phyloP scores from a whole-genome alignment of 2,329 filamentous ascomycete genomes.

The Calonectria hongkongensis region DNA sequence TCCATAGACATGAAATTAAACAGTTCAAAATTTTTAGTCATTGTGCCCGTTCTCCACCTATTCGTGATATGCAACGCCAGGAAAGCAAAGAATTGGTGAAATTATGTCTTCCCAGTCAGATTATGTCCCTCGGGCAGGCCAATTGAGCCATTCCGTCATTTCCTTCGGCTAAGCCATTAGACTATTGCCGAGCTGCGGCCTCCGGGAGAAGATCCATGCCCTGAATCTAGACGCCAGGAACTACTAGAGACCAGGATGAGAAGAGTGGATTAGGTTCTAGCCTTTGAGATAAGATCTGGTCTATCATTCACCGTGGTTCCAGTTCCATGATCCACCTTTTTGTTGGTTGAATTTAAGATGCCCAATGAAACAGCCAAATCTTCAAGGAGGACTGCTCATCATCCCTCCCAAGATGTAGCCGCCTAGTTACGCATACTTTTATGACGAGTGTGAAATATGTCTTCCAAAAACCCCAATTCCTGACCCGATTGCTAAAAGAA shows the following conservation, averaged over 20 bases:
- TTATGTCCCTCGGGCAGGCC: not conserved
- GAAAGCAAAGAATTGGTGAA: not conserved
- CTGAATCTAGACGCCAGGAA: not conserved
- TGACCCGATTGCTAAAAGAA: not conserved
- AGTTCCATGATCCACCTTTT: not conserved
- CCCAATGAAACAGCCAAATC: not conserved
- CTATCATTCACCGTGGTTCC: not conserved
- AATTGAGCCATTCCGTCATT: not conserved
- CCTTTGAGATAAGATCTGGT: slow-evolving; percentile 13
- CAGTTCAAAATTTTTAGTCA: not conserved
- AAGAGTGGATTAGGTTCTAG: not conserved
- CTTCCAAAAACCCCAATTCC: not conserved
- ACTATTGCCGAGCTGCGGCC: not conserved
- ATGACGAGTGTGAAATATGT: not conserved
- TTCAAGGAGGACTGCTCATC: not conserved
- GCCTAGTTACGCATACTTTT: not conserved
- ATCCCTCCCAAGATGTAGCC: not conserved
- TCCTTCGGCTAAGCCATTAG: slow-evolving; percentile 8
- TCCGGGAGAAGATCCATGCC: not conserved
- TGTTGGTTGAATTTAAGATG: not conserved
- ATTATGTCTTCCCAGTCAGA: not conserved
- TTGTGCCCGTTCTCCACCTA: not conserved
- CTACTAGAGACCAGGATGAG: not conserved
- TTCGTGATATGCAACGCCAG: not conserved
- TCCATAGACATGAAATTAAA: slow-evolving; percentile 28